Base-by-base conservation (phyloP, 768 basidiomycete genomes). In the Cubamyces sp. region DNA sequence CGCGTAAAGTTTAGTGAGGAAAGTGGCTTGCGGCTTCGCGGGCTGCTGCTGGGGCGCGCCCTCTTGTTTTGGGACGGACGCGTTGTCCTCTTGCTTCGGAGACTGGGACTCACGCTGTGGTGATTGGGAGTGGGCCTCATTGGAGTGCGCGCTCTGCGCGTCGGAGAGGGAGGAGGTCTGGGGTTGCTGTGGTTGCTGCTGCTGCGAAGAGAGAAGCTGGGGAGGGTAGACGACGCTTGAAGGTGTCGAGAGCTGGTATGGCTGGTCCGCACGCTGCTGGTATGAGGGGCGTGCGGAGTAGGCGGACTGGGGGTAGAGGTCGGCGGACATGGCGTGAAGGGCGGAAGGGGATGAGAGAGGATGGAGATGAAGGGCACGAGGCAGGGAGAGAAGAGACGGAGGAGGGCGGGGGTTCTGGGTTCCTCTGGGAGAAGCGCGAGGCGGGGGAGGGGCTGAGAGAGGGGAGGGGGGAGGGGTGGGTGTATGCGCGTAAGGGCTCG, bases 1-100 rank as follows among this genome's bases (percentile, higher is more conserved):
- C 94, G 90, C 90, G 84, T 96, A 97, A 52, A 97, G 85, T 82
- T 96, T 96, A 75, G 94, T 97, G 72, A 97, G 82, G 74, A 97
- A 97, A n/a, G 94, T 96, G 0, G 92, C 90, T 79, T 94, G 91
- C 0, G 90, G 91, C 76, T 94, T 94, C 48, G 70, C 64, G 61
- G 71, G 65, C 61, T 82, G 82, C 60, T 82, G 82, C 54, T 78
- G 82, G 41, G 84, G 78, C 74, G 70, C 57, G 61, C 66, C 67
- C 19, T 73, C 64, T 73, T 75, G 72, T 52, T 73, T 65, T 66
- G 75, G 76, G 51, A 70, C 59, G 45, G 71, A 25, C 7, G 54
- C 48, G 26, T 57, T 60, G 46, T 74, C 66, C 39, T 86, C 82
- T 60, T 83, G 78, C 71, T 73, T 73, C 41, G 73, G 71, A 15